These are phyloP conservation scores for Cubamyces lactineus DNA, from an alignment of 768 basidiomycete genomes.

Conservation along the genomic window DNA sequence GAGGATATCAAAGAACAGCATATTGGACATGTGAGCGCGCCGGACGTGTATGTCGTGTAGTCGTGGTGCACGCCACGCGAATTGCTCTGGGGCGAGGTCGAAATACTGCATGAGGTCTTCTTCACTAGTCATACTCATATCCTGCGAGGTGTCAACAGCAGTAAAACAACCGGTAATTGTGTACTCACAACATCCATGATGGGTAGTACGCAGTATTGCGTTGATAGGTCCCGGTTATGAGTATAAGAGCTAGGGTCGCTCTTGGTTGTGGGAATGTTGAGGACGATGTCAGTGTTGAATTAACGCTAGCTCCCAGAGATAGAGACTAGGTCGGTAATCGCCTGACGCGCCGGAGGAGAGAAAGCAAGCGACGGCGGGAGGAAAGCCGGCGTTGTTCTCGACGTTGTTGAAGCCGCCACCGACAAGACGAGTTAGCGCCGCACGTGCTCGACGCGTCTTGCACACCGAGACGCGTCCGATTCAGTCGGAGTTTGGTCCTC, in stretches of 20 bases:
- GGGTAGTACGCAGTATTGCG: no score
- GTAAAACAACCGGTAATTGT: not conserved
- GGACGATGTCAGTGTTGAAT: no score
- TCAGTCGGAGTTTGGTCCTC: not conserved
- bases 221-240: no score
- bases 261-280: not conserved
- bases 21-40: slow-evolving; percentile 61
- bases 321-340: no score
- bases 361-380: not conserved
- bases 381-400: not conserved
- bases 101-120: slow-evolving; percentile 40
- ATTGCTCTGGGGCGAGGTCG: slow-evolving; percentile 51
- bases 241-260: not conserved
- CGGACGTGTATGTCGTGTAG: slow-evolving; percentile 64
- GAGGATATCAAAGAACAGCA: slow-evolving; percentile 75
- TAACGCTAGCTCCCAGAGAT: no score
- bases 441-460: slow-evolving; percentile 11
- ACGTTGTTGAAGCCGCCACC: slow-evolving; percentile 10
- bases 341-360: not conserved
- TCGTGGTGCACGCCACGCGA: slow-evolving; percentile 61
- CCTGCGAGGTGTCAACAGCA: not conserved
- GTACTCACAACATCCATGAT: slow-evolving; percentile 12
- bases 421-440: not conserved
- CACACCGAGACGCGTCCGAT: not conserved
- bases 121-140: slow-evolving; percentile 10